Base-by-base conservation (phyloP, 768 basidiomycete genomes). In the Boletus vinaceobasis region DNA sequence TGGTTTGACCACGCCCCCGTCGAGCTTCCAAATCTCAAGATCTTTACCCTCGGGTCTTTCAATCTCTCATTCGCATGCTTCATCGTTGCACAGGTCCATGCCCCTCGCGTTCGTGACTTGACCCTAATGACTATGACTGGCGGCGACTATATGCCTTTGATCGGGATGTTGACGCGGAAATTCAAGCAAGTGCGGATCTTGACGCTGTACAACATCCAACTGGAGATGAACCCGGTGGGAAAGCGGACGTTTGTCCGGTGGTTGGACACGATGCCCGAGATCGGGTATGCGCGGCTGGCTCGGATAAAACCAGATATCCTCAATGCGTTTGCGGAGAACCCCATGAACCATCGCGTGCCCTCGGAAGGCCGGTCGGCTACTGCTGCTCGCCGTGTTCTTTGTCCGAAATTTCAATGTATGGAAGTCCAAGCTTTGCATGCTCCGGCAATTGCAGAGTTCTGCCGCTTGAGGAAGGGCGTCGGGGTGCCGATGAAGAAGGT, bases 1-100 rank as follows among this genome's bases (percentile, higher is more conserved):
- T 53, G 65, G 46, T 57, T 65, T 46, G 62, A 62, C 32, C 64
- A 65, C 23, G 44, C 58, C 47, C 79, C 84, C 6, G 64, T 88
- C 53, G 53, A 66, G 5, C 77, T 88, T 47, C 75, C 73, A 11
- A 60, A 73, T 31, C 75, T 90, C 13, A 77, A 73, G 55, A 76
- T 75, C 40, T 71, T 90, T 14, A 71, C 80, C 38, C 58, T 87
- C n/a, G 84, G 83, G 19, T 81, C 84, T 61, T 78, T 83, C 67
- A 78, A 69, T 55, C 64, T 76, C 38, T 39, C 62, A 2, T 86
- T 81, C 65, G 80, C 77, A 17, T 62, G 72, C 45, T 81, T 75
- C 64, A 60, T 81, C 51, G 61, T 81, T 26, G 65, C 72, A 26
- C 78, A 79, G 39, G 71, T 90, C 55, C 61, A 68, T n/a, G 83